Base-by-base conservation (phyloP, 306 rosid species). In the Acacia melanoxylon region DNA sequence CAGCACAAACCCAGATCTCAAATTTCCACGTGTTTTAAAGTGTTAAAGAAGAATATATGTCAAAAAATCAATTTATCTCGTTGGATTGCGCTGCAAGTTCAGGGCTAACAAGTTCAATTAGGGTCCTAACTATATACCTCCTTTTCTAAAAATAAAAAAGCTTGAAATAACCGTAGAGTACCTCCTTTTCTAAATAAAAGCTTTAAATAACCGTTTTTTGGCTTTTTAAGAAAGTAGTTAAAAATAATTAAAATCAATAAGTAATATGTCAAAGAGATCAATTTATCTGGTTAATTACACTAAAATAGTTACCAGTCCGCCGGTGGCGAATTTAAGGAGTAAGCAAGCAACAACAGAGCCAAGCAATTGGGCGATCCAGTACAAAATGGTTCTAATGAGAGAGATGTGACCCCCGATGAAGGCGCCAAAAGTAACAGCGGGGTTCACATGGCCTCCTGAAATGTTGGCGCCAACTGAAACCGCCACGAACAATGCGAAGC, bases 301-400 rank as follows among this genome's bases (percentile, higher is more conserved):
- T 27, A 37, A 37, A 37, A 61, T 61, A 4, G 33, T 25, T 65
- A 92, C 93, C 91, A 86, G 2, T 67, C 91, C 97, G 46, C 91
- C 96, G 12, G 97, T 91, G n/a, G 94, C 81, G 49, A 93, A 24
- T 67, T 84, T 86, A 58, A 93, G 95, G 70, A 93, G 95, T 82
- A 88, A 86, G 86, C 97, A 93, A 78, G 95, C 97, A 74, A 93
- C 83, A 1, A 93, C 91, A 67, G 95, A 89, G 13, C 95, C 97
- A 31, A 91, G 95, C 83, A 91, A 82, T 87, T 93, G 97, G 71
- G 95, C 97, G 41, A 93, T 91, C 95, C 95, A 90, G 75, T 93
- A 91, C 87, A 91, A 72, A 77, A 91, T 17, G 80, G 86, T 83
- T 83, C 89, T 91, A 10, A 90, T 7, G 45, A 93, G 84, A 58